Percentiles rank a stretch among this genome's conserved stretches.
These are phyloP conservation scores for Pseudohyphozyma bogoriensis DNA, from an alignment of 768 basidiomycete genomes.

Conservation along the genomic window DNA sequence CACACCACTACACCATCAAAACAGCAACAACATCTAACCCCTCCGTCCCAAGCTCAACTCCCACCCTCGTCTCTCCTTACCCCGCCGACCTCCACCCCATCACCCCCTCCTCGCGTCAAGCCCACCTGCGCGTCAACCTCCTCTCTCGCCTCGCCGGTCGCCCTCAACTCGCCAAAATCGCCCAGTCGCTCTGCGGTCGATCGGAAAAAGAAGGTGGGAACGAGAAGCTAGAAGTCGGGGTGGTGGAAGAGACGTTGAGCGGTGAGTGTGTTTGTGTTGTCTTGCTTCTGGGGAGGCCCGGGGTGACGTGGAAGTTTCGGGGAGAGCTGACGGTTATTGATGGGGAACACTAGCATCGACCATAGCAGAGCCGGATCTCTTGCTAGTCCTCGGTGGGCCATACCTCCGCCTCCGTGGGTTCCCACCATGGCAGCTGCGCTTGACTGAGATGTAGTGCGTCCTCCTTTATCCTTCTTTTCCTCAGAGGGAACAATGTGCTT, in stretches of 20 bases:
- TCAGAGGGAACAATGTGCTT: background rate
- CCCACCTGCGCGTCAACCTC: conserved; percentile 3
- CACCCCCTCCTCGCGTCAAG: background rate
- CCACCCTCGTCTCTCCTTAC: background rate
- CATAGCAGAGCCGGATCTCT: conserved; percentile 25
- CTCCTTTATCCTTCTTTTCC: background rate
- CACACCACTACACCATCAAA: no score
- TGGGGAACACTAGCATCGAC: conserved; percentile 4
- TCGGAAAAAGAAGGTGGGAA: no score
- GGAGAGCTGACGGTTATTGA: background rate
- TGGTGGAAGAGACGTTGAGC: background rate
- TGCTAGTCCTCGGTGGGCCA: conserved; percentile 29
- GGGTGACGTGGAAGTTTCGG: no score
- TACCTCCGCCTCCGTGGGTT: conserved; percentile 28
- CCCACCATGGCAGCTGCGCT: conserved; percentile 29
- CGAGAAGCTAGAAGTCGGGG: background rate
- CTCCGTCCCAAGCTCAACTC: no score
- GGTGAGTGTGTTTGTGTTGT: background rate
- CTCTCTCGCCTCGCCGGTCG: conserved; percentile 13
- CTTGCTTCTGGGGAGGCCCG: background rate
- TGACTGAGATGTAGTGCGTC: conserved; percentile 30
- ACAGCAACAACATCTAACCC: no score
- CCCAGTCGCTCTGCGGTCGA: background rate
- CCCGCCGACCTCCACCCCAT: background rate
- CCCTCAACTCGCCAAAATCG: conserved; percentile 5